Percentiles rank a stretch among this genome's conserved stretches.
Conservation (phyloP, 768 basidiomycete species). For the Multifurca ochricompacta region DNA sequence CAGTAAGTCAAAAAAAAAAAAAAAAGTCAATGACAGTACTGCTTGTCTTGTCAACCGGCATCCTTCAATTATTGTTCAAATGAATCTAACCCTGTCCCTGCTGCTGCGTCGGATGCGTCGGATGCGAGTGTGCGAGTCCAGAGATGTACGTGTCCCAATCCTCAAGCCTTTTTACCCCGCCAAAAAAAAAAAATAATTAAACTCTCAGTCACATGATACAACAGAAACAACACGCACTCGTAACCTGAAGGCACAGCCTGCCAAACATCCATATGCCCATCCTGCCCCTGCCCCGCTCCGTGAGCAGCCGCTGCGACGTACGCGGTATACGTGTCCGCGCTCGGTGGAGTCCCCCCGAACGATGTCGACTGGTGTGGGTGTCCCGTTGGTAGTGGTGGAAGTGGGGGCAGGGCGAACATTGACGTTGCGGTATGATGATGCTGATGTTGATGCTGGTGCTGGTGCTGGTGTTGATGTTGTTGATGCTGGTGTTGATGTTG, state of each 20-base stretch:
- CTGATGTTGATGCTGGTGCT: too few species aligned
- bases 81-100: too few species aligned
- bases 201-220: too few species aligned
- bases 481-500: too few species aligned
- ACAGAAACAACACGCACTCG: conserved; percentile 17
- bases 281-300: not conserved
- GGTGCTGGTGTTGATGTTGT: too few species aligned
- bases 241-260: conserved; percentile 18
- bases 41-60: too few species aligned
- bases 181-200: too few species aligned
- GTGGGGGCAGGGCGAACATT: not conserved
- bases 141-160: conserved; percentile 20
- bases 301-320: not conserved
- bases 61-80: too few species aligned
- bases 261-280: conserved; percentile 12
- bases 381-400: too few species aligned
- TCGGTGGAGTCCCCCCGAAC: not conserved
- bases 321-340: not conserved
- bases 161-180: conserved; percentile 13
- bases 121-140: conserved; percentile 8
- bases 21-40: too few species aligned
- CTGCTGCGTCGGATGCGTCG: conserved; percentile 1
- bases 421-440: too few species aligned
- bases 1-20: too few species aligned
- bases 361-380: conserved; percentile 5